A percentile compares a stretch with the other conserved stretches of the same genome.
Conservation (phyloP, 345 rosid species). For the Anastatica hierochuntica region DNA sequence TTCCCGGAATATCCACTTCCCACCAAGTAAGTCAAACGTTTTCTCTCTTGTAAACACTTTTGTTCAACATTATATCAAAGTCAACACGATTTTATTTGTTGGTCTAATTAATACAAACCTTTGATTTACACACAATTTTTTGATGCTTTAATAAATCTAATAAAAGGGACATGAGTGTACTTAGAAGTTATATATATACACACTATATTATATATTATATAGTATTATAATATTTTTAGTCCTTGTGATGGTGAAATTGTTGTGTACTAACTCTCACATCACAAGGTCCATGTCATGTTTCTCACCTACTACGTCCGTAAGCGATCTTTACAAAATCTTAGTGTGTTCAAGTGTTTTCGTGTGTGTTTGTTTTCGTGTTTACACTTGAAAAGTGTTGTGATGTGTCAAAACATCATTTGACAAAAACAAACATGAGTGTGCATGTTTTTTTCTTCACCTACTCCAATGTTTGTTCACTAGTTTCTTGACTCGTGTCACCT, state of each 20-base stretch:
- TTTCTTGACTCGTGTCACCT: slow-evolving; percentile 22
- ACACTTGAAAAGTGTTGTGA: neutral
- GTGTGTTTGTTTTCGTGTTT: neutral
- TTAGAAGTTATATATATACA: no score
- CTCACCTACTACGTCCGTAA: slow-evolving; percentile 7
- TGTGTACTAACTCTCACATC: slow-evolving; percentile 14
- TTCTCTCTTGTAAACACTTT: neutral
- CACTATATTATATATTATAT: neutral
- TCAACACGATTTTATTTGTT: slow-evolving; percentile 17
- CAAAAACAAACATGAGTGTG: slow-evolving; percentile 3
- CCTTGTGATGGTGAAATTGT: slow-evolving; percentile 13
- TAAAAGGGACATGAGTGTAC: slow-evolving; percentile 20
- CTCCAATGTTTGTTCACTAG: slow-evolving; percentile 22
- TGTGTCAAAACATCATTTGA: slow-evolving; percentile 13
- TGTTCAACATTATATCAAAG: neutral
- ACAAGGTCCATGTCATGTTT: slow-evolving; percentile 9
- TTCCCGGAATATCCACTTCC: slow-evolving; percentile 93
- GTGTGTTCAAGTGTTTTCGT: neutral
- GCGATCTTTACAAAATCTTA: slow-evolving; percentile 1
- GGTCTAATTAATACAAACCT: slow-evolving; percentile 1
- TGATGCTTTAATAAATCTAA: neutral
- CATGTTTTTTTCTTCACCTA: slow-evolving; percentile 21
- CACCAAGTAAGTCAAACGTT: slow-evolving; percentile 56
- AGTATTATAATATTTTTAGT: neutral
- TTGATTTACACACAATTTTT: neutral